phyloP scores from a whole-genome alignment of 1,139 yeast genomes.

The Candida sp. region DNA sequence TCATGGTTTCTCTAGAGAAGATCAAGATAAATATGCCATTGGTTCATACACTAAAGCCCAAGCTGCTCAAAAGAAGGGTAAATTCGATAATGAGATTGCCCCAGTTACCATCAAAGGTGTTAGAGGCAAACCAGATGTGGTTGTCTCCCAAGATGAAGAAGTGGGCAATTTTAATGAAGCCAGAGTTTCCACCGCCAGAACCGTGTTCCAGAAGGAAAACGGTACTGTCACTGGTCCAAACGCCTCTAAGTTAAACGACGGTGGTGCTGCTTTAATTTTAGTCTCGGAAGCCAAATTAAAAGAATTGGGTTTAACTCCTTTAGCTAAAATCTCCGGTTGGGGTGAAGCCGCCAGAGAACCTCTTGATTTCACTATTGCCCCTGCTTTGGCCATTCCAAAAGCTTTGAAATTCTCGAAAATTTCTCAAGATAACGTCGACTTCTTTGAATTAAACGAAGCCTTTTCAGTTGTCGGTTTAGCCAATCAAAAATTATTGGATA shows the following conservation, averaged over 20 bases:
- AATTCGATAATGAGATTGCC: conserved; percentile 75
- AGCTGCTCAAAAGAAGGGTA: conserved; percentile 73
- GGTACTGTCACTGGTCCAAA: conserved; percentile 98
- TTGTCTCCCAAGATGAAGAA: conserved; percentile 73
- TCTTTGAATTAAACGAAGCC: conserved; percentile 94
- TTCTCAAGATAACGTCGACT: conserved; percentile 57
- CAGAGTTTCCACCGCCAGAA: conserved; percentile 75
- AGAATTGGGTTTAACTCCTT: conserved; percentile 82
- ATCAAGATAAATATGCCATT: conserved; percentile 71
- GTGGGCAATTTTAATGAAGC: conserved; percentile 68
- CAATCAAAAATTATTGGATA: conserved; percentile 68
- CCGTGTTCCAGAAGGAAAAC: conserved; percentile 87
- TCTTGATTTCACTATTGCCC: conserved; percentile 92
- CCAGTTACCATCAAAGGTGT: conserved; percentile 86
- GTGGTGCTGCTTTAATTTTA: conserved; percentile 91
- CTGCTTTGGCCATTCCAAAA: conserved; percentile 91
- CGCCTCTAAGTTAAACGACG: conserved; percentile 94
- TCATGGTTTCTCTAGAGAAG: conserved; percentile 59
- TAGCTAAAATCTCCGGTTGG: conserved; percentile 90
- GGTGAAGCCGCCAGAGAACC: conserved; percentile 98
- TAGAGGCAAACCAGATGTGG: conserved; percentile 89
- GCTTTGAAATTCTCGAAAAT: conserved; percentile 87
- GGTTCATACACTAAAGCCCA: conserved; percentile 75
- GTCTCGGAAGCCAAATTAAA: conserved; percentile 79
- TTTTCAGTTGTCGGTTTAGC: conserved; percentile 95